A percentile compares a stretch with the other conserved stretches of the same genome.
Evolutionary conservation across 148 eudicot species (phyloP).

Genomic region (Diospyros kaki): DNA sequence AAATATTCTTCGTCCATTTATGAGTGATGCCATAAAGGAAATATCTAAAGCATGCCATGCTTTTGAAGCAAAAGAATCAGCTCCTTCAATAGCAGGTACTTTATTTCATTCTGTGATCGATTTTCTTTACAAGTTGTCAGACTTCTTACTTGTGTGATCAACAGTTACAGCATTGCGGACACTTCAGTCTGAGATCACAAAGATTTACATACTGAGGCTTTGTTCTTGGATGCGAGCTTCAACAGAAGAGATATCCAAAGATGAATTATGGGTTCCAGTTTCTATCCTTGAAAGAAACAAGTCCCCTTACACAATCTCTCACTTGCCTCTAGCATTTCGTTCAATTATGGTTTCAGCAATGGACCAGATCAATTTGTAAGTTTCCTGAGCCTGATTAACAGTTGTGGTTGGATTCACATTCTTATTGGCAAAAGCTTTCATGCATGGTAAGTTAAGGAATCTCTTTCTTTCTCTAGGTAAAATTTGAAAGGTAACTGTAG

Average conservation of each 20-base stretch:
- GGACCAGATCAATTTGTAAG: slow-evolving; percentile 70
- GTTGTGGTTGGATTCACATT: neutral
- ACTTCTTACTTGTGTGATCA: slow-evolving; percentile 17
- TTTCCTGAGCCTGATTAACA: neutral
- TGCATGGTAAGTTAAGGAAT: neutral
- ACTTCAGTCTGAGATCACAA: slow-evolving; percentile 80
- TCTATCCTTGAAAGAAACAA: slow-evolving; percentile 89
- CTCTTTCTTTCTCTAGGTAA: neutral
- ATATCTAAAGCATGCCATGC: slow-evolving; percentile 82
- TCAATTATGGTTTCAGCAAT: slow-evolving; percentile 67
- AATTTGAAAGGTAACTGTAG: neutral
- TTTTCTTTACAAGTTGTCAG: slow-evolving; percentile 18
- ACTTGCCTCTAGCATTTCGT: slow-evolving; percentile 80
- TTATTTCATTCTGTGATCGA: slow-evolving; percentile 4
- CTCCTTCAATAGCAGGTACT: slow-evolving; percentile 79
- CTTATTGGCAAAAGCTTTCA: neutral
- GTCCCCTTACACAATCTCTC: slow-evolving; percentile 87
- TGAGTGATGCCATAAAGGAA: slow-evolving; percentile 84
- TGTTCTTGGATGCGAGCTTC: slow-evolving; percentile 94
- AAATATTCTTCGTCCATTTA: slow-evolving; percentile 70
- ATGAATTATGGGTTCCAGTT: slow-evolving; percentile 87
- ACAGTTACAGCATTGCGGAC: slow-evolving; percentile 76
- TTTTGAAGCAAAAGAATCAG: slow-evolving; percentile 91
- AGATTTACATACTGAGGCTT: slow-evolving; percentile 77
- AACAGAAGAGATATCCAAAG: slow-evolving; percentile 71